These are phyloP conservation scores for Zangia roseola DNA, from an alignment of 768 basidiomycete genomes.

Conservation along the genomic window DNA sequence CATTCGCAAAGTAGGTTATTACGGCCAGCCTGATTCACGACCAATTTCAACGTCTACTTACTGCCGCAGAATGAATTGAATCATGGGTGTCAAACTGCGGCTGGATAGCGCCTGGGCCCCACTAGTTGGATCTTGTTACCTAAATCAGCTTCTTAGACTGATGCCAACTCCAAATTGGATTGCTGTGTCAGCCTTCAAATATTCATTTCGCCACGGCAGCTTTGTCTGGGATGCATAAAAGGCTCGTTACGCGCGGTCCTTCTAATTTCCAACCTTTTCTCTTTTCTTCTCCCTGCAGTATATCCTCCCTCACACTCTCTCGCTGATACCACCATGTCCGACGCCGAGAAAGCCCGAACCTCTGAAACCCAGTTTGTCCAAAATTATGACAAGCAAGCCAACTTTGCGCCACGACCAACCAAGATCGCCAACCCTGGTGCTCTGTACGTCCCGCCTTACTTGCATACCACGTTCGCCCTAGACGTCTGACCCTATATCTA, in stretches of 20 bases:
- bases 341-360: constrained; percentile 33
- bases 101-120: too few relatives aligned
- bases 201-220: constrained; percentile 22
- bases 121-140: constrained; percentile 2
- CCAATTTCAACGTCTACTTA: too few relatives aligned
- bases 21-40: too few relatives aligned
- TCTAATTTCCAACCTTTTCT: neutral
- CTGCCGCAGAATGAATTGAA: too few relatives aligned
- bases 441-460: constrained; percentile 25
- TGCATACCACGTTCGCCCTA: neutral
- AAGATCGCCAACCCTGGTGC: constrained; percentile 55
- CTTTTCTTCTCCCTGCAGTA: neutral
- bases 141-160: neutral
- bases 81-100: too few relatives aligned
- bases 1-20: too few relatives aligned
- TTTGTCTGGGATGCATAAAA: constrained; percentile 18
- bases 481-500: neutral
- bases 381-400: constrained; percentile 16
- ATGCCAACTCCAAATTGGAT: constrained; percentile 1
- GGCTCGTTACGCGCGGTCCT: neutral
- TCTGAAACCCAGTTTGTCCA: constrained; percentile 20
- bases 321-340: constrained; percentile 29
- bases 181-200: constrained; percentile 23
- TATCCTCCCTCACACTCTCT: neutral
- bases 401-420: constrained; percentile 28